Conservation (phyloP, 176 grass and related monocot species). For the Phoenix roebelenii region DNA sequence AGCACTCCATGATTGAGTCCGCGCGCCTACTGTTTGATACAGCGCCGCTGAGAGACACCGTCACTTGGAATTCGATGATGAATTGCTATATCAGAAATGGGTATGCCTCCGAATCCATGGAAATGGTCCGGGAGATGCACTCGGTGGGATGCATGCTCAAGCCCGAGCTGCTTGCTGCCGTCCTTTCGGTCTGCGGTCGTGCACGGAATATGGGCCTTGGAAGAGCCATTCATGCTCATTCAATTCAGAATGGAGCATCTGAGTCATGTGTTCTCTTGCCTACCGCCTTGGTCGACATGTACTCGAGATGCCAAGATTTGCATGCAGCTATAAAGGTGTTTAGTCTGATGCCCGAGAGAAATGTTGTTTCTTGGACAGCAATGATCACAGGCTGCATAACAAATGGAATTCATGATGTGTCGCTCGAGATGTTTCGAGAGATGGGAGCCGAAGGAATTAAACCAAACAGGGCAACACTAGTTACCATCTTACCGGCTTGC, state of each 20-base stretch:
- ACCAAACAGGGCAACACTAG: constrained; percentile 7
- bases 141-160: too few relatives aligned
- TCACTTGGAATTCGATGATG: not conserved
- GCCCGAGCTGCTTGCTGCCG: too few relatives aligned
- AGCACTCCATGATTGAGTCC: not conserved
- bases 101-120: too few relatives aligned
- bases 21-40: not conserved
- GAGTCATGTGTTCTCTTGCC: too few relatives aligned
- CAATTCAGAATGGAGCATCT: too few relatives aligned
- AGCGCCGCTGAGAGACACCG: not conserved
- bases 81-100: not conserved
- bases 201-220: too few relatives aligned
- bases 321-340: too few relatives aligned
- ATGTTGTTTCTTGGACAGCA: not conserved
- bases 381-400: too few relatives aligned
- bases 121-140: not conserved
- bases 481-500: constrained; percentile 8
- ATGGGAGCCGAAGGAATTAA: constrained; percentile 2
- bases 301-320: not conserved
- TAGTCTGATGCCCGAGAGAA: not conserved
- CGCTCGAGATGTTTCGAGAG: not conserved
- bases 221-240: too few relatives aligned
- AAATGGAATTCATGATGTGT: too few relatives aligned
- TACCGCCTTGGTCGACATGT: not conserved
- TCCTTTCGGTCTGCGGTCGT: too few relatives aligned